Conservation (phyloP, 306 rosid genomes). For the Inga laurina region DNA sequence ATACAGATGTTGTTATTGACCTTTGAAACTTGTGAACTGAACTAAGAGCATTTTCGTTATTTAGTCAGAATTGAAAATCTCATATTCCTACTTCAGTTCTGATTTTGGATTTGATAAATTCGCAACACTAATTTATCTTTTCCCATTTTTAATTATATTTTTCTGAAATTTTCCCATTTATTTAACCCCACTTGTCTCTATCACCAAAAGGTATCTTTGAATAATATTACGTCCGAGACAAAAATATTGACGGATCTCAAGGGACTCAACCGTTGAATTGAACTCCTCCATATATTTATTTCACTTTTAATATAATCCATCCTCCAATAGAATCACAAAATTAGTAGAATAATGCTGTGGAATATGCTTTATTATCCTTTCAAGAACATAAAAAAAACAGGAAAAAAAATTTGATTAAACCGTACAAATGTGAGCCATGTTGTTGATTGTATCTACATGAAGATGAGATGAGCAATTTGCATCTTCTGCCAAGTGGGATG, state of each 20-base stretch:
- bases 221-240: slow-evolving; percentile 7
- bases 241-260: neutral
- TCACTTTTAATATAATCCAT: neutral
- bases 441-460: neutral
- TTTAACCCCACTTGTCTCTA: slow-evolving; percentile 15
- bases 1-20: too few relatives aligned
- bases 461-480: slow-evolving; percentile 23
- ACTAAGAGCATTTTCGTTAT: too few relatives aligned
- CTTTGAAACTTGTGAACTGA: too few relatives aligned
- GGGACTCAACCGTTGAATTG: neutral
- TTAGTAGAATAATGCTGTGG: slow-evolving; percentile 17
- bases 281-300: neutral
- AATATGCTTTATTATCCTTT: slow-evolving; percentile 35
- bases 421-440: neutral
- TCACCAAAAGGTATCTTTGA: slow-evolving; percentile 28
- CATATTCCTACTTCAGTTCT: too few relatives aligned
- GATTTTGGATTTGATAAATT: too few relatives aligned
- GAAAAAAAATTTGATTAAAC: neutral
- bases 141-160: too few relatives aligned
- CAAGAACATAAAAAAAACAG: neutral
- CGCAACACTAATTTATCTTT: too few relatives aligned
- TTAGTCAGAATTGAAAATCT: too few relatives aligned
- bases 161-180: neutral
- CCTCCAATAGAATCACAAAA: neutral
- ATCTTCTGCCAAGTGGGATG: slow-evolving; percentile 59